Evolutionary conservation across 441 rosid genomes (phyloP).

Genomic region (Erysimum cheiri): DNA sequence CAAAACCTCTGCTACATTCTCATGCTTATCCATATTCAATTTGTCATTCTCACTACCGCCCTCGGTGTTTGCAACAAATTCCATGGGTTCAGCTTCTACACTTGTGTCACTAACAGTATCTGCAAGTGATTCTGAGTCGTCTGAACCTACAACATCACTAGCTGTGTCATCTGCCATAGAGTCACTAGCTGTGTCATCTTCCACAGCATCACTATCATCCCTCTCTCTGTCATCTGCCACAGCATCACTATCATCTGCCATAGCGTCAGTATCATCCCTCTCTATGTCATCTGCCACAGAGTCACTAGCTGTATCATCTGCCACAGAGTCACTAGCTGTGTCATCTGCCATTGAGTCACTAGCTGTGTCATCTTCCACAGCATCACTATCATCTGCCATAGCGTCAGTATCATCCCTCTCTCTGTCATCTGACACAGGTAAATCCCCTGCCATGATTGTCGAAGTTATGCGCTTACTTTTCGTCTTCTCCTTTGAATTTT

Average conservation of each 20-base stretch:
- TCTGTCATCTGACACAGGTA: neutral
- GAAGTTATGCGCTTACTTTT: constrained; percentile 32
- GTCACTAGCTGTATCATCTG: neutral
- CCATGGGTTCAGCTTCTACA: constrained; percentile 39
- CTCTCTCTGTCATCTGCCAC: neutral
- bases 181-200: constrained; percentile 4
- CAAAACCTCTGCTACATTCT: constrained; percentile 33
- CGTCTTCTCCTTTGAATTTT: constrained; percentile 15
- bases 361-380: neutral
- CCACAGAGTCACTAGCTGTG: neutral
- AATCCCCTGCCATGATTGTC: constrained; percentile 35
- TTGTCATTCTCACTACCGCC: constrained; percentile 38
- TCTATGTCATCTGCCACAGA: neutral
- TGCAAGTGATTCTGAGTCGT: constrained; percentile 29
- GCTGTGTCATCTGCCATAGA: constrained; percentile 32
- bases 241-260: neutral
- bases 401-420: neutral
- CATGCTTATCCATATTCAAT: constrained; percentile 24
- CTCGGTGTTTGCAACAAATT: constrained; percentile 36
- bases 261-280: neutral
- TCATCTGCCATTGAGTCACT: neutral
- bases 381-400: neutral
- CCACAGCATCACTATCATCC: neutral
- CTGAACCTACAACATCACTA: constrained; percentile 20
- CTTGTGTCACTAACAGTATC: constrained; percentile 9